Conservation (phyloP, 495 filamentous ascomycete genomes). For the Tuber melanosporum region DNA sequence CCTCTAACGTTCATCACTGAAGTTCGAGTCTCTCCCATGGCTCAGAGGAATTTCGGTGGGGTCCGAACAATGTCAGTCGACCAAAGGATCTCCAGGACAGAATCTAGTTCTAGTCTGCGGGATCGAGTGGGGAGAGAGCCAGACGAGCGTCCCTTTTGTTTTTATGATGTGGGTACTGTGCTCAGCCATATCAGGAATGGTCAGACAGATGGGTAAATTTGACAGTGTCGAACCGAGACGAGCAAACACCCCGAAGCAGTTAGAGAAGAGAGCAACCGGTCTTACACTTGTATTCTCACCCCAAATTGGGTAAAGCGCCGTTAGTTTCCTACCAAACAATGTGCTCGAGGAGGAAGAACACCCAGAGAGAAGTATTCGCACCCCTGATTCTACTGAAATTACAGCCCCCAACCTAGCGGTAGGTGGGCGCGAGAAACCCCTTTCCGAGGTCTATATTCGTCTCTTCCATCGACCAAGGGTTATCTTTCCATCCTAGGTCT, state of each 20-base stretch:
- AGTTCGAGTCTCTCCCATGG: neutral
- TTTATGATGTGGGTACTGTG: neutral
- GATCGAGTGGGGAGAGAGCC: neutral
- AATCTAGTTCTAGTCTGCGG: neutral
- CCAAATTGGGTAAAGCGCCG: neutral
- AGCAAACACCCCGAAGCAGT: neutral
- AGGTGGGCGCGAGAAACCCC: neutral
- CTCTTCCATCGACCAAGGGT: neutral
- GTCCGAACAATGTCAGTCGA: neutral
- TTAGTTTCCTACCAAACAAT: neutral
- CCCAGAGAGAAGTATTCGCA: neutral
- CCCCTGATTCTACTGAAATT: neutral
- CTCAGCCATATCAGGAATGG: neutral
- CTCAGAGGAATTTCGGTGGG: neutral
- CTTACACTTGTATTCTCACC: neutral
- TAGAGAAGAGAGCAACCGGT: neutral
- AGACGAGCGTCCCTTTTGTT: neutral
- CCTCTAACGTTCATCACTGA: neutral
- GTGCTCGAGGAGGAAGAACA: neutral
- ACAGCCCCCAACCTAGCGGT: neutral
- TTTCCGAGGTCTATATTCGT: neutral
- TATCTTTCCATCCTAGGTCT: neutral
- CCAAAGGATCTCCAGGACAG: neutral
- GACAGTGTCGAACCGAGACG: conserved; percentile 1
- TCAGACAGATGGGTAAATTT: neutral